These are phyloP conservation scores for Aspergillus avenaceus DNA, from an alignment of 495 filamentous ascomycete species.

Conservation along the genomic window DNA sequence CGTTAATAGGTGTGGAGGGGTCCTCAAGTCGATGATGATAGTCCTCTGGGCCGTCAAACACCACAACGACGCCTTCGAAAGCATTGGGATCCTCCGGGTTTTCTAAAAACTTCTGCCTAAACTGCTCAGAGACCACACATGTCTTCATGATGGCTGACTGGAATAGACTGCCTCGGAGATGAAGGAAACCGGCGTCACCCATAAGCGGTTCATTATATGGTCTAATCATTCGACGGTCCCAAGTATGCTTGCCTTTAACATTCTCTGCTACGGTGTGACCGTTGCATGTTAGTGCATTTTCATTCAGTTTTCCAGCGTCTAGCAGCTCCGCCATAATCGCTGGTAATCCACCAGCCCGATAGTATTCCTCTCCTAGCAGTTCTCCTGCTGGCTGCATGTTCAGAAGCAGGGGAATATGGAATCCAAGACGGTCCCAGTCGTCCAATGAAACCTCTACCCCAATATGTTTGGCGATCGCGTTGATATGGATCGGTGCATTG, in stretches of 20 bases:
- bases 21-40: slow-evolving; percentile 45
- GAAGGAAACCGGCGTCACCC: slow-evolving; percentile 46
- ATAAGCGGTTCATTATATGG: slow-evolving; percentile 43
- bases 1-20: slow-evolving; percentile 40
- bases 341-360: slow-evolving; percentile 50
- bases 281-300: slow-evolving; percentile 40
- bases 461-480: slow-evolving; percentile 51
- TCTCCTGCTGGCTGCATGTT: slow-evolving; percentile 55
- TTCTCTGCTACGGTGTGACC: slow-evolving; percentile 38
- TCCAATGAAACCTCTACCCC: slow-evolving; percentile 48
- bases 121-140: slow-evolving; percentile 47
- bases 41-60: slow-evolving; percentile 54
- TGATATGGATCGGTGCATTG: slow-evolving; percentile 54
- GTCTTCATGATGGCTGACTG: slow-evolving; percentile 57
- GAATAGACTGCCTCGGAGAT: slow-evolving; percentile 49
- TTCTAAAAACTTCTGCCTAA: slow-evolving; percentile 43
- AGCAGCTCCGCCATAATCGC: slow-evolving; percentile 51
- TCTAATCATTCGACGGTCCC: slow-evolving; percentile 43
- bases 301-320: slow-evolving; percentile 40
- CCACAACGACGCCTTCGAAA: slow-evolving; percentile 47
- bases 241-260: slow-evolving; percentile 38
- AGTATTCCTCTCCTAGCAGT: slow-evolving; percentile 49
- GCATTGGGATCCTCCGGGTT: slow-evolving; percentile 48
- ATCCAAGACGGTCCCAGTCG: slow-evolving; percentile 51
- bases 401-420: slow-evolving; percentile 45